Conservation (phyloP, 768 basidiomycete species). For the Rhodotorula toruloides region DNA sequence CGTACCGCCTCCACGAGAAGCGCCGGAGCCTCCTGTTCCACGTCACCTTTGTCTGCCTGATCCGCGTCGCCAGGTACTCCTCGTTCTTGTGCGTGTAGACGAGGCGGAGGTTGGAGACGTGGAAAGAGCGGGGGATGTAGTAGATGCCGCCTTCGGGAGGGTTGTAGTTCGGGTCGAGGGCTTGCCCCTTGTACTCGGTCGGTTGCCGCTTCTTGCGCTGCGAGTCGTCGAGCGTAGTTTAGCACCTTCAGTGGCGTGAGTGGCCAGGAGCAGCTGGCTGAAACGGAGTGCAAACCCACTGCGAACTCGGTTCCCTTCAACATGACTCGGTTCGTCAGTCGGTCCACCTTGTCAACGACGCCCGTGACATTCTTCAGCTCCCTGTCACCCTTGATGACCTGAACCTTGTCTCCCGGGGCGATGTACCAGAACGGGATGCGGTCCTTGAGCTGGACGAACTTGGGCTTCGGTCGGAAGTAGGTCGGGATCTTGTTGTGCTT, state of each 20-base stretch:
- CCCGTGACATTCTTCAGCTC: conserved; percentile 36
- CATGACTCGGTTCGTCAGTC: conserved; percentile 37
- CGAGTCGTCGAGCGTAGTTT: too few species aligned
- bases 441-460: conserved; percentile 41
- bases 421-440: conserved; percentile 42
- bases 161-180: conserved; percentile 12
- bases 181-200: conserved; percentile 33
- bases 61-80: conserved; percentile 34
- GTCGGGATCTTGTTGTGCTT: conserved; percentile 34
- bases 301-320: conserved; percentile 36
- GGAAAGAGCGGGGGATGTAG: conserved; percentile 23
- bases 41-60: conserved; percentile 20
- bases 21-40: conserved; percentile 29
- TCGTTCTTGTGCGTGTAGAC: conserved; percentile 27
- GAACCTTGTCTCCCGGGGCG: conserved; percentile 38
- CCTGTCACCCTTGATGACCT: conserved; percentile 31
- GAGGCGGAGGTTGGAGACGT: conserved; percentile 38
- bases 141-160: conserved; percentile 6
- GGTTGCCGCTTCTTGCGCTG: conserved; percentile 36
- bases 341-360: conserved; percentile 35
- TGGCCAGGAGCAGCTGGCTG: not conserved
- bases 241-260: not conserved
- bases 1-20: conserved; percentile 36
- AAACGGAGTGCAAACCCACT: conserved; percentile 6
- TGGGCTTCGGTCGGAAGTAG: conserved; percentile 30